phyloP scores from a whole-genome alignment of 768 basidiomycete species.

The Coprinopsis sp. region DNA sequence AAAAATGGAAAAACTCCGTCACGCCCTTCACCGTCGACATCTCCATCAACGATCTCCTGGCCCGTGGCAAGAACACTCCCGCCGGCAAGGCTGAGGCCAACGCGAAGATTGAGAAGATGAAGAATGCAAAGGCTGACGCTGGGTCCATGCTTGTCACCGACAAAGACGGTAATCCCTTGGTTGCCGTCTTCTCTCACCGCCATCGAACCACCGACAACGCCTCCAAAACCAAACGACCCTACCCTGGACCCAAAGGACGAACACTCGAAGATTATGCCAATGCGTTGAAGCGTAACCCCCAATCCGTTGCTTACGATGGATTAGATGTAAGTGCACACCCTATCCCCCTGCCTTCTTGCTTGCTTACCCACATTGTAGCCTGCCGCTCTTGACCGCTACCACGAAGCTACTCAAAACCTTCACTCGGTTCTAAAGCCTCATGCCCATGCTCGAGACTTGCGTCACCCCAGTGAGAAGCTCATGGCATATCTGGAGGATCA shows the following conservation, averaged over 20 bases:
- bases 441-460: background rate
- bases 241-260: conserved; percentile 9
- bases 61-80: background rate
- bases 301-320: background rate
- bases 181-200: conserved; percentile 3
- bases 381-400: background rate
- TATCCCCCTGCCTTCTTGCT: background rate
- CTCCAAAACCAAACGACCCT: background rate
- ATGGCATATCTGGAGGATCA: too few relatives aligned
- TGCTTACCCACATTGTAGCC: too few relatives aligned
- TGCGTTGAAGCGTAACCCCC: background rate
- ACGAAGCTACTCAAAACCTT: conserved; percentile 4
- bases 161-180: background rate
- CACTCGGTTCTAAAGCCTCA: background rate
- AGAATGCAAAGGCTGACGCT: background rate
- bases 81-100: background rate
- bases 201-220: background rate
- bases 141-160: conserved; percentile 6
- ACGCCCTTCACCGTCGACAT: too few relatives aligned
- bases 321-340: background rate
- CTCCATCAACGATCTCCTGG: background rate
- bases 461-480: background rate
- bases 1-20: too few relatives aligned
- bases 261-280: conserved; percentile 4
- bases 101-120: background rate